Evolutionary conservation across 23 red algal species (phyloP).

Genomic region (Agarophyton chilense): DNA sequence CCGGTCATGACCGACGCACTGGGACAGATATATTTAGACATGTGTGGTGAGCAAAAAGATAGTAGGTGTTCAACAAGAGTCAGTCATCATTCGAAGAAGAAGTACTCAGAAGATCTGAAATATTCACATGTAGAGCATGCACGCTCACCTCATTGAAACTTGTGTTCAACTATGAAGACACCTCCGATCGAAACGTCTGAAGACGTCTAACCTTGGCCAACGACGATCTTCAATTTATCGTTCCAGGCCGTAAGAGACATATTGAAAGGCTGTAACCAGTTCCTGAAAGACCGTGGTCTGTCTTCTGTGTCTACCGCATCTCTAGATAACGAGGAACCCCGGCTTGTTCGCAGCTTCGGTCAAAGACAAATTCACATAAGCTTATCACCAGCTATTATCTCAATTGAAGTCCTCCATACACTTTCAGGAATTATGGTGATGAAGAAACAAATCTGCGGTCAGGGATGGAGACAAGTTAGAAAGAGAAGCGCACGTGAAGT

Average conservation of each 20-base stretch:
- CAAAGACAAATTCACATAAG: constrained; percentile 15
- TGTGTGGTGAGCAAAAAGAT: too few relatives aligned
- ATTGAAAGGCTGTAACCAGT: too few relatives aligned
- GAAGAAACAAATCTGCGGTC: background rate
- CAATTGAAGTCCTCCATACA: background rate
- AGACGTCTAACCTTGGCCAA: background rate
- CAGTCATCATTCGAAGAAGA: background rate
- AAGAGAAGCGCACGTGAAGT: background rate
- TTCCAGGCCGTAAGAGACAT: background rate
- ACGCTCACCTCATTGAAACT: background rate
- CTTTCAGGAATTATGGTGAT: background rate
- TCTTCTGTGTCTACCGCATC: background rate
- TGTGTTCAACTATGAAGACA: too few relatives aligned
- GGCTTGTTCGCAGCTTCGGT: constrained; percentile 18
- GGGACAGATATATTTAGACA: too few relatives aligned
- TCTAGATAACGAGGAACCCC: constrained; percentile 10
- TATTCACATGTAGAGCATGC: background rate
- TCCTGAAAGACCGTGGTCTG: background rate
- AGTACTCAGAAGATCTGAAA: background rate
- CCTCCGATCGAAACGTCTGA: too few relatives aligned
- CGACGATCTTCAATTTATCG: background rate
- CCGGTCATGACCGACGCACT: too few relatives aligned
- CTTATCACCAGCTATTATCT: background rate
- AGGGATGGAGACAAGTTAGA: background rate
- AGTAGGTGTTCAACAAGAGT: background rate